Conservation (phyloP, 2,329 filamentous ascomycete genomes). For the Fusarium sp. region DNA sequence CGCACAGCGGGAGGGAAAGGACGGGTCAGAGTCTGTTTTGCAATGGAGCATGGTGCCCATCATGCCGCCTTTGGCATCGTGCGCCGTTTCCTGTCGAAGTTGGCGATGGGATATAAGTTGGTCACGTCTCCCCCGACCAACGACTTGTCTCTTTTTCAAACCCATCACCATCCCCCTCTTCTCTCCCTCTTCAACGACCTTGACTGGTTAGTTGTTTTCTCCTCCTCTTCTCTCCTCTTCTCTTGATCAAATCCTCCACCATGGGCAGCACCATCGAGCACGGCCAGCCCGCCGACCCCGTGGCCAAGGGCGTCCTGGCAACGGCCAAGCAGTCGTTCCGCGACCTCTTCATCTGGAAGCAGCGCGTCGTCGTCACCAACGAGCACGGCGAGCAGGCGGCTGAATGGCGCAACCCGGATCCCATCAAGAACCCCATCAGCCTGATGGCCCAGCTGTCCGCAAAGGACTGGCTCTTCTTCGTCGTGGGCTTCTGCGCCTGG, state of each 20-base stretch:
- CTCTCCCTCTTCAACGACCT: not conserved
- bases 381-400: conserved; percentile 75
- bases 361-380: conserved; percentile 78
- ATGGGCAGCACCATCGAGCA: conserved; percentile 9
- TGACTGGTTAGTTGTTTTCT: not conserved
- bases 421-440: conserved; percentile 79
- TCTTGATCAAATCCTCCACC: conserved; percentile 17
- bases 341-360: conserved; percentile 82
- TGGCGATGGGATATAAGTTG: conserved; percentile 28
- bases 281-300: conserved; percentile 73
- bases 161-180: not conserved
- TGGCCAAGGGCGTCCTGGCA: conserved; percentile 76
- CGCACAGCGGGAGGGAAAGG: not conserved
- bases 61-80: conserved; percentile 2
- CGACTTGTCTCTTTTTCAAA: not conserved
- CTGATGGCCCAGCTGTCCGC: conserved; percentile 75
- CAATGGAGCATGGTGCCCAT: too few species aligned
- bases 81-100: not conserved
- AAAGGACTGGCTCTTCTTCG: conserved; percentile 82
- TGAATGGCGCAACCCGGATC: conserved; percentile 79
- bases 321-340: conserved; percentile 75
- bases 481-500: conserved; percentile 83
- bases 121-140: not conserved
- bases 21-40: too few species aligned
- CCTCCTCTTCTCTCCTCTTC: not conserved